Conservation (phyloP, 192 early-diverging fungal species). For the Entomortierella lignicola region DNA sequence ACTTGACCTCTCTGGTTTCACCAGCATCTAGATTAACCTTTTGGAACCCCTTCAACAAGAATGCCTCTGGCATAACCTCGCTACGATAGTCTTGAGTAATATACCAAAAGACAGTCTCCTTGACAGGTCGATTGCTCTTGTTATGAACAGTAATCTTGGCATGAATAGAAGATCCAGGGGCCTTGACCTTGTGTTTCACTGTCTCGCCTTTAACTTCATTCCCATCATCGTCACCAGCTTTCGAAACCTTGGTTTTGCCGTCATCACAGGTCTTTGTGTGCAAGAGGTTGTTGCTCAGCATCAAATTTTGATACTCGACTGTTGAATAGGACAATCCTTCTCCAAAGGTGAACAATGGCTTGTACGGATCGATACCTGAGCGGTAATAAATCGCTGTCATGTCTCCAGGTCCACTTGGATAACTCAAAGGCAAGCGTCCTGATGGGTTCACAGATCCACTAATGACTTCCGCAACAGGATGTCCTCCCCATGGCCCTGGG, state of each 20-base stretch:
- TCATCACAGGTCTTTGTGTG: conserved; percentile 20
- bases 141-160: conserved; percentile 58
- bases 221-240: background rate
- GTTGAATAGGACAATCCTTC: conserved; percentile 65
- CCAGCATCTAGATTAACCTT: conserved; percentile 59
- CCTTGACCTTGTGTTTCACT: background rate
- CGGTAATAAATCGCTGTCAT: conserved; percentile 52
- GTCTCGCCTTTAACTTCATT: background rate
- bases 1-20: conserved; percentile 54
- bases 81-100: conserved; percentile 64
- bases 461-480: conserved; percentile 67
- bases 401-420: conserved; percentile 61
- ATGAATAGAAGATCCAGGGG: conserved; percentile 14
- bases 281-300: conserved; percentile 9
- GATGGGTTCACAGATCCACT: conserved; percentile 68
- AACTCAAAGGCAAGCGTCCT: conserved; percentile 69
- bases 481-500: conserved; percentile 70
- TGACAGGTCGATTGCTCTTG: conserved; percentile 56
- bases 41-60: conserved; percentile 62
- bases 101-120: conserved; percentile 69
- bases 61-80: conserved; percentile 64
- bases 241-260: background rate
- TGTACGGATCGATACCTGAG: conserved; percentile 52
- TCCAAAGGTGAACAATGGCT: conserved; percentile 68
- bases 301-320: conserved; percentile 60